Conservation (phyloP, 345 rosid genomes). For the Iberis pinnata region DNA sequence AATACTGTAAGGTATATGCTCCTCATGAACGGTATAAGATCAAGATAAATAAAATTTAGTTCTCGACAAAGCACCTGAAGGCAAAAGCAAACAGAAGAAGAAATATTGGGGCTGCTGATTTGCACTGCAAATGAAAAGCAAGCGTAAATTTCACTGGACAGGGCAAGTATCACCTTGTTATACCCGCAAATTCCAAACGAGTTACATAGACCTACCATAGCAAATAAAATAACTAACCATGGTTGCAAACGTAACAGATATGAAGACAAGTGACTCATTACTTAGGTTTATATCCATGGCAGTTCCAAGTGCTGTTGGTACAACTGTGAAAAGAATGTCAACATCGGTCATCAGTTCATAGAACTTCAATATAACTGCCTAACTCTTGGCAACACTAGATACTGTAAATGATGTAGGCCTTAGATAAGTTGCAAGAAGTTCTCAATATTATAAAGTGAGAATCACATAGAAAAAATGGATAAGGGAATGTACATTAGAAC, state of each 20-base stretch:
- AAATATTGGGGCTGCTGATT: constrained; percentile 97
- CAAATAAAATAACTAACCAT: constrained; percentile 56
- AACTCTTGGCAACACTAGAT: constrained; percentile 1
- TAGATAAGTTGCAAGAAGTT: constrained; percentile 4
- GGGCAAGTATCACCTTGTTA: constrained; percentile 1
- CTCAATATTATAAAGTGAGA: constrained; percentile 3
- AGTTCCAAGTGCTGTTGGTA: constrained; percentile 95
- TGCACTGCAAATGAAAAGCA: constrained; percentile 57
- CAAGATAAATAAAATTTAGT: no score
- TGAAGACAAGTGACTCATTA: constrained; percentile 93
- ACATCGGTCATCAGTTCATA: constrained; percentile 74
- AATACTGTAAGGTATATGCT: no score
- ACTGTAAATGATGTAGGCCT: not conserved
- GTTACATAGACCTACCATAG: constrained; percentile 21
- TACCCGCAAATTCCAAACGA: no score
- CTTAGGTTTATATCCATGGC: constrained; percentile 96
- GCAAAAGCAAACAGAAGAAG: constrained; percentile 97
- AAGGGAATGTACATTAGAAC: no score
- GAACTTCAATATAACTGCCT: constrained; percentile 37
- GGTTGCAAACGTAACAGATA: constrained; percentile 97
- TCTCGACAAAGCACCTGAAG: constrained; percentile 97
- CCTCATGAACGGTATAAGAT: no score
- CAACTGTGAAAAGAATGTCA: constrained; percentile 95
- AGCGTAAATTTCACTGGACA: constrained; percentile 16
- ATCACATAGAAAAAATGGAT: not conserved